Evolutionary conservation across 73 alveolate genomes (phyloP), one percentile per base, ranked within the genome.

Genomic region (Durusdinium trenchii): DNA sequence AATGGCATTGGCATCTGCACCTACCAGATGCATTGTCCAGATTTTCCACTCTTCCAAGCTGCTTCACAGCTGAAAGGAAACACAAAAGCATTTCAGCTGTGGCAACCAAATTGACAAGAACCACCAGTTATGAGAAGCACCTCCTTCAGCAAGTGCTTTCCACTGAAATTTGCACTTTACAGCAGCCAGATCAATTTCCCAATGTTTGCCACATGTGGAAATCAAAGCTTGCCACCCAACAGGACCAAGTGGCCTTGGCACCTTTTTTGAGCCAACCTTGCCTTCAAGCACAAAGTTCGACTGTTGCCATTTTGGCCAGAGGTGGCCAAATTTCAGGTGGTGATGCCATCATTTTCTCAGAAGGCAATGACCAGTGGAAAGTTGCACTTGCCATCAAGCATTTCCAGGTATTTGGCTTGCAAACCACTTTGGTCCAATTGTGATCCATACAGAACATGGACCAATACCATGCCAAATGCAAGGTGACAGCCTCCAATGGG

Each of bases 1-100:
- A 84, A 28, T 84, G 94, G 94, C 94, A 84, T 52, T 84, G 94
- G 94, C 79, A 12, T 6, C 46, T 85, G 42, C 94, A 85, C 36
- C 32, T 85, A 26, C 78, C 94, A 35, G 94, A 85, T 16, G 38
- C 40, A 30, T n/a, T 52, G 54, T 6, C 16, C 40, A 7, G 79
- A 26, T 52, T 52, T 40, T 43, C 54, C 54, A 9, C n/a, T 52
- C 57, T 85, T 0, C 94, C 94, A 3, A 35, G 30, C 20, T 85
- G 94, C 67, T 85, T 85, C 79, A 60, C 94, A 52, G 36, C 60
- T 4, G 94, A 85, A 40, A 30, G 94, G 45, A 85, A 85, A 16
- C 94, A 85, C 54, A 85, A 85, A 35, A 40, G 57, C 94, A 85
- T 85, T 36, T 28, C 76, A 38, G 26, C 52, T 40, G 0, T 52